A percentile compares a stretch with the other conserved stretches of the same genome.
Evolutionary conservation across 495 filamentous ascomycete genomes (phyloP).

Genomic region (Massariosphaeria phaeospora): DNA sequence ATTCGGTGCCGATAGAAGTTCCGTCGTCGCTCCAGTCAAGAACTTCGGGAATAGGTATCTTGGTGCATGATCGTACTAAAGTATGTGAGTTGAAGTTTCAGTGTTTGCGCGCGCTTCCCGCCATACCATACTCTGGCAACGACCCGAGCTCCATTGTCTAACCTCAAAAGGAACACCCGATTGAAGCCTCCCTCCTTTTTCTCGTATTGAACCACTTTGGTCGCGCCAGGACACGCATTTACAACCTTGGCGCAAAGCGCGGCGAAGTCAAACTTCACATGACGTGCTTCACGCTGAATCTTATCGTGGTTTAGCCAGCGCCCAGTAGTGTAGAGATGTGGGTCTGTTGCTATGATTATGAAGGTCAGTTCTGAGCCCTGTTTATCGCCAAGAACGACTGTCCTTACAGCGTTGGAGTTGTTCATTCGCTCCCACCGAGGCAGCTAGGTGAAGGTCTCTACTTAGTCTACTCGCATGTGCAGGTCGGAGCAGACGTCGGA

Average conservation of each 20-base stretch:
- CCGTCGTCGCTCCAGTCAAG: conserved; percentile 44
- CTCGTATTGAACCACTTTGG: conserved; percentile 32
- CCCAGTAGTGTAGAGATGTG: conserved; percentile 42
- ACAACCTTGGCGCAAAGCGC: conserved; percentile 39
- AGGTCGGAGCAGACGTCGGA: too few relatives aligned
- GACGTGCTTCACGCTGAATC: conserved; percentile 40
- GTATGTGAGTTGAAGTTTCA: too few relatives aligned
- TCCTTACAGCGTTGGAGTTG: too few relatives aligned
- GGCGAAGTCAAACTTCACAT: conserved; percentile 43
- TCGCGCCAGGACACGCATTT: conserved; percentile 36
- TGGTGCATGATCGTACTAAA: too few relatives aligned
- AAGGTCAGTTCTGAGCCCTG: too few relatives aligned
- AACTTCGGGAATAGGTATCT: conserved; percentile 43
- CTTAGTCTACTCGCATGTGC: too few relatives aligned
- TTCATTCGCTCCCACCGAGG: too few relatives aligned
- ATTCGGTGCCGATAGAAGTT: conserved; percentile 44
- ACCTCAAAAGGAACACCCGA: conserved; percentile 44
- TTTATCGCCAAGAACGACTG: too few relatives aligned
- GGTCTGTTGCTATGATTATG: too few relatives aligned
- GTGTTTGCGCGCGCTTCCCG: too few relatives aligned
- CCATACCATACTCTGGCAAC: too few relatives aligned
- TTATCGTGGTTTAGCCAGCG: conserved; percentile 45
- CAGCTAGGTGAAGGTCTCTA: too few relatives aligned
- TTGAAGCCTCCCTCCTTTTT: conserved; percentile 47
- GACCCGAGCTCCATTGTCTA: conserved; percentile 37